Conservation (phyloP, 2,329 filamentous ascomycete species). For the Fusarium sterilihyphosum region DNA sequence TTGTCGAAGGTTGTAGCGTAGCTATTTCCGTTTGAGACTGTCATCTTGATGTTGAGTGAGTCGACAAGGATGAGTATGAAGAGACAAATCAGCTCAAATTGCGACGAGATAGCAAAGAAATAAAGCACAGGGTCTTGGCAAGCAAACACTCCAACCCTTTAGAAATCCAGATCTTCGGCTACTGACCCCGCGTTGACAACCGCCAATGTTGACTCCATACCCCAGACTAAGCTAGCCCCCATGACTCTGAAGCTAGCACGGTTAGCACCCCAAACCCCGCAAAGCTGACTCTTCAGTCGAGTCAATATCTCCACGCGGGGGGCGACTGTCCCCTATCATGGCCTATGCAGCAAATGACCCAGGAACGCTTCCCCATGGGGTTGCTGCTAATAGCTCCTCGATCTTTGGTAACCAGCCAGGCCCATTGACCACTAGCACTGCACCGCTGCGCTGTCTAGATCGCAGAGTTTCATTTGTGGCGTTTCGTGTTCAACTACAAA, state of each 20-base stretch:
- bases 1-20: constrained; percentile 12
- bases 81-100: neutral
- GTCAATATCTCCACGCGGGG: neutral
- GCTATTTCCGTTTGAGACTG: neutral
- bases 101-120: neutral
- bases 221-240: neutral
- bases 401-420: neutral
- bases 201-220: neutral
- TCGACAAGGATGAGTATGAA: neutral
- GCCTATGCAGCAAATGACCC: neutral
- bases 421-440: neutral
- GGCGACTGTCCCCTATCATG: neutral
- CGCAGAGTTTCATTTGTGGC: neutral
- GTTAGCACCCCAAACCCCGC: neutral
- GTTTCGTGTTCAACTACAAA: neutral
- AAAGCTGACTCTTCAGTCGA: constrained; percentile 1
- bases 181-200: neutral
- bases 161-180: neutral
- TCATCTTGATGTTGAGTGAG: neutral
- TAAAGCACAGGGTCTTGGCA: neutral
- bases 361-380: neutral
- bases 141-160: fast-evolving
- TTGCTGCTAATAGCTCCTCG: neutral
- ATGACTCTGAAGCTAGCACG: neutral
- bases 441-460: neutral